Conservation (phyloP, 2,329 filamentous ascomycete species). For the Penicillium crustosum region DNA sequence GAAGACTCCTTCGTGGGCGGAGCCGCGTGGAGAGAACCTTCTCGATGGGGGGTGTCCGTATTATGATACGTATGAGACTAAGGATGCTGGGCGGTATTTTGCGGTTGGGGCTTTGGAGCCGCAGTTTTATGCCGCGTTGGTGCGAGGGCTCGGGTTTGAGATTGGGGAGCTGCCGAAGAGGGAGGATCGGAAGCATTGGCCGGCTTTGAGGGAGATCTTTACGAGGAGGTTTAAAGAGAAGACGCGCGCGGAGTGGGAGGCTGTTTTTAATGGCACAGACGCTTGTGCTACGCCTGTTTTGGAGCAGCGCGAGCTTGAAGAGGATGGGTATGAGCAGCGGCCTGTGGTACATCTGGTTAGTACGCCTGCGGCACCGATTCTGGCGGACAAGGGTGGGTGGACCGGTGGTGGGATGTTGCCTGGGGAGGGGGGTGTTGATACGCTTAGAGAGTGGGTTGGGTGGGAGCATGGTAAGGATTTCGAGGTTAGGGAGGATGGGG, state of each 20-base stretch:
- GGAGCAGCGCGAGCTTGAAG: conserved; percentile 69
- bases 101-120: conserved; percentile 90
- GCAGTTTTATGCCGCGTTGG: conserved; percentile 71
- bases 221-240: conserved; percentile 64
- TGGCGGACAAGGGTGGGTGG: conserved; percentile 68
- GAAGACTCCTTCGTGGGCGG: conserved; percentile 63
- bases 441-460: conserved; percentile 70
- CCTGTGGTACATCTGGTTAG: conserved; percentile 55
- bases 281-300: conserved; percentile 90
- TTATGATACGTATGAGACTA: conserved; percentile 86
- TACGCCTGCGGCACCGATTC: conserved; percentile 65
- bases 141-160: conserved; percentile 65
- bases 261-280: conserved; percentile 83
- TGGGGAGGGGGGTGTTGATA: conserved; percentile 70
- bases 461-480: conserved; percentile 74
- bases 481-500: conserved; percentile 60
- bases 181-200: conserved; percentile 66
- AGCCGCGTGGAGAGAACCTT: conserved; percentile 69
- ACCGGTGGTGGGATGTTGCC: conserved; percentile 58
- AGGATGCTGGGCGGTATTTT: conserved; percentile 70
- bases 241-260: conserved; percentile 78
- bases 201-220: conserved; percentile 62
- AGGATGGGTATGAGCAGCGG: conserved; percentile 51
- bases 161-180: conserved; percentile 49
- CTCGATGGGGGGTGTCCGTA: conserved; percentile 84